These are phyloP conservation scores for Tilletia indica DNA, from an alignment of 1,284 basidiomycete genomes.

Conservation along the genomic window DNA sequence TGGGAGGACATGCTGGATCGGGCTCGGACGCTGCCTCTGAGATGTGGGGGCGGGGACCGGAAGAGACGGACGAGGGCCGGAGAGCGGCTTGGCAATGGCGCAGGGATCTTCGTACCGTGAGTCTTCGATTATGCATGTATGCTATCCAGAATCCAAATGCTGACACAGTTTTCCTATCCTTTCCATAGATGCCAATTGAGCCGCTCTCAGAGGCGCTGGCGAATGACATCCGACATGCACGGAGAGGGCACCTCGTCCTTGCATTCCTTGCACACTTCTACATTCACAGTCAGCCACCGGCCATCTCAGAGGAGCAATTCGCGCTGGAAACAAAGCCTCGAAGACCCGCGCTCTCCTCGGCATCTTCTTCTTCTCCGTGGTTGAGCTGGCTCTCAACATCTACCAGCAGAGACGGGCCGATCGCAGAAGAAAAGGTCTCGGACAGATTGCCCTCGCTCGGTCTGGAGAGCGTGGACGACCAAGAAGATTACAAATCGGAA, in stretches of 20 bases:
- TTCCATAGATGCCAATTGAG: slow-evolving; percentile 38
- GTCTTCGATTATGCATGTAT: slow-evolving; percentile 9
- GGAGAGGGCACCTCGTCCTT: slow-evolving; percentile 80
- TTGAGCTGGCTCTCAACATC: neutral
- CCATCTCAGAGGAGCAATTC: slow-evolving; percentile 30
- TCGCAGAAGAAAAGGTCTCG: neutral
- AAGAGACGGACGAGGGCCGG: slow-evolving; percentile 29
- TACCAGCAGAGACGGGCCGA: neutral
- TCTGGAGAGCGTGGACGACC: slow-evolving; percentile 33
- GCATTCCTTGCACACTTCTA: slow-evolving; percentile 85
- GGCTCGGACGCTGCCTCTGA: slow-evolving; percentile 57
- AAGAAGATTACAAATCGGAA: slow-evolving; percentile 25
- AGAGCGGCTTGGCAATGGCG: slow-evolving; percentile 63
- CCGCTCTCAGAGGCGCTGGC: slow-evolving; percentile 33
- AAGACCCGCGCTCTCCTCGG: neutral
- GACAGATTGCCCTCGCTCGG: neutral
- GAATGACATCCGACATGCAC: slow-evolving; percentile 41
- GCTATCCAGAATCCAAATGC: neutral
- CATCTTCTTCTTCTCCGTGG: neutral
- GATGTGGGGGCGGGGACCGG: slow-evolving; percentile 40
- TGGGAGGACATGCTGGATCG: slow-evolving; percentile 67
- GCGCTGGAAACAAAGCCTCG: slow-evolving; percentile 21
- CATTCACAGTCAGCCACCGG: slow-evolving; percentile 68
- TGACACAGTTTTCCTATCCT: neutral
- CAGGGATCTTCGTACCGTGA: slow-evolving; percentile 63